Evolutionary conservation across 2,329 filamentous ascomycete species (phyloP), one percentile per base, ranked within the genome.

Genomic region (Diaporthe destruens): DNA sequence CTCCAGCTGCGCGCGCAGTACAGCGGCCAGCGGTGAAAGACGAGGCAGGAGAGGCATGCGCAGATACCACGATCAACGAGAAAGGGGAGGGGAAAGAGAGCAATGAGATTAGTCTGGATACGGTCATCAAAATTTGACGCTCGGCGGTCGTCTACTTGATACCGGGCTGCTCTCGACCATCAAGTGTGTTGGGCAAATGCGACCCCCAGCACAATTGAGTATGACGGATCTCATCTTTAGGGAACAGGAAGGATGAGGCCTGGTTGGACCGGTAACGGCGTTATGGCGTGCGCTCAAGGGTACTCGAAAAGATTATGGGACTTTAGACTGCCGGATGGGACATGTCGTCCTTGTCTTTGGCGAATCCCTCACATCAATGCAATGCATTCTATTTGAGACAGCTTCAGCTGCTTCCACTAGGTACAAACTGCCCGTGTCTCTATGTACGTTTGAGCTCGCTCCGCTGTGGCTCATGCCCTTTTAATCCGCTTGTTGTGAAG

Each of bases 1-100:
- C 88, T 98, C 84, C 87, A 91, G 49, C 84, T 98, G 71, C 88
- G 94, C 70, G 91, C 92, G 75, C 72, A 74, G 59, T 74, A 67
- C 39, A 67, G 65, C 18, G 57, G 59, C 7, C 57, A 72, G 57
- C 53, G 66, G n/a, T 71, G 67, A 68, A 20, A 8, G 34, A 29
- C 32, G n/a, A 32, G 36, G n/a, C 3, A 2, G 3, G n/a, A 11
- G n/a, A 23, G n/a, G 18, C 12, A 39, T 9, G n/a, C 23, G 25
- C 29, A 61, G 23, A 51, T 36, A 23, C 54, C 34, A 53, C 32
- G 12, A 32, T 23, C 29, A 29, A 47, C 1, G 16, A 29, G 2
- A 25, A 20, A 29, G 2, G 29, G 9, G 25, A 11, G 2, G 20
- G 44, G 20, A 36, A 36, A 47, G 6, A 14, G 23, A 42, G 39